phyloP scores from a whole-genome alignment of 805 yeast species.

The Yarrowia keelungensis region DNA sequence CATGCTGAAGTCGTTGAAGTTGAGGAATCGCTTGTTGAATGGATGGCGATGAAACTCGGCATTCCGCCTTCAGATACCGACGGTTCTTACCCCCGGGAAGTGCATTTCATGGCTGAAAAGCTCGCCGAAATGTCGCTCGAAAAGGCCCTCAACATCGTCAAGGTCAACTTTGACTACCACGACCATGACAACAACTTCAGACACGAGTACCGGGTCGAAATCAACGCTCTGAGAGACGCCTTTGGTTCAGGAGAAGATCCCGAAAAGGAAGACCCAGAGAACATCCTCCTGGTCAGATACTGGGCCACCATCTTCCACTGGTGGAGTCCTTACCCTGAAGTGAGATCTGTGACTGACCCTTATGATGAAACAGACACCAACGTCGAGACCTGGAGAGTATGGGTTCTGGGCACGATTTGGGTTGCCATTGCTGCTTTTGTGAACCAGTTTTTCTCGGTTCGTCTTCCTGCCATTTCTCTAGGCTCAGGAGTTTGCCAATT shows the following conservation, averaged over 20 bases:
- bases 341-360: background rate
- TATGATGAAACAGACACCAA: background rate
- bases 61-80: constrained; percentile 3
- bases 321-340: constrained; percentile 4
- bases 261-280: background rate
- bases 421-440: background rate
- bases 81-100: constrained; percentile 36
- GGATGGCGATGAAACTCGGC: background rate
- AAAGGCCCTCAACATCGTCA: constrained; percentile 54
- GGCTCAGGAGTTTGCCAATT: background rate
- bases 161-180: constrained; percentile 54
- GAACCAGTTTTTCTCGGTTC: background rate
- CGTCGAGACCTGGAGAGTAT: background rate
- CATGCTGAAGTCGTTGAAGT: constrained; percentile 4
- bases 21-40: background rate
- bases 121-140: constrained; percentile 50
- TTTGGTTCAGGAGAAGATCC: background rate
- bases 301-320: background rate
- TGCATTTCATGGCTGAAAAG: constrained; percentile 55
- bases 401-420: background rate
- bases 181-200: constrained; percentile 59
- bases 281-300: background rate
- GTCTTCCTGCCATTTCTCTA: background rate
- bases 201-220: constrained; percentile 47
- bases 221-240: constrained; percentile 7